Percentiles rank a stretch among this genome's conserved stretches.
Evolutionary conservation across 2,329 filamentous ascomycete species (phyloP).

Genomic region (Leptographium lundbergii): DNA sequence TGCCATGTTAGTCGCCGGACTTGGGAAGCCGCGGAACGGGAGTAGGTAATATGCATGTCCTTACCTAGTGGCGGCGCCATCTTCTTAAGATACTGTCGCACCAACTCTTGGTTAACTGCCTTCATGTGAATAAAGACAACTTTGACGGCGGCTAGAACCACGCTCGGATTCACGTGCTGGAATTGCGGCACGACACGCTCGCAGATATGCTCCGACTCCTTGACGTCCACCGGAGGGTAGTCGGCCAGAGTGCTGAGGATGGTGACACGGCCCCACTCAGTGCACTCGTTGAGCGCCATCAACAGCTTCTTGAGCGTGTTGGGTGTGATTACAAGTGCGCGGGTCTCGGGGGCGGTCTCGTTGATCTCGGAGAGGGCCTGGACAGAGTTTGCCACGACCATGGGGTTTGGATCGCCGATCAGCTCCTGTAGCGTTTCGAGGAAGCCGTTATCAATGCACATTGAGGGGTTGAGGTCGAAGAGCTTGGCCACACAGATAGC

Average conservation of each 20-base stretch:
- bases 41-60: constrained; percentile 14
- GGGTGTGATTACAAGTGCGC: constrained; percentile 70
- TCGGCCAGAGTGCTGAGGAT: constrained; percentile 82
- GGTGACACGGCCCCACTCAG: constrained; percentile 94
- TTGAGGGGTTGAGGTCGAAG: constrained; percentile 81
- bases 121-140: constrained; percentile 96
- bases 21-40: background rate
- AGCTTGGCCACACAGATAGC: constrained; percentile 97
- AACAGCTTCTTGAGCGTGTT: constrained; percentile 86
- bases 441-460: constrained; percentile 96
- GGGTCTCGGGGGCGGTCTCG: constrained; percentile 82
- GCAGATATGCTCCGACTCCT: constrained; percentile 96
- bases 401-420: constrained; percentile 94
- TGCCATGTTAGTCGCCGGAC: constrained; percentile 19
- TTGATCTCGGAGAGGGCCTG: constrained; percentile 84
- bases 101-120: constrained; percentile 62
- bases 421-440: constrained; percentile 86
- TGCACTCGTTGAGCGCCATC: constrained; percentile 94
- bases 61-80: constrained; percentile 91
- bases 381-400: constrained; percentile 97
- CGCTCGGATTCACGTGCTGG: constrained; percentile 94
- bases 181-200: constrained; percentile 94
- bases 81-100: constrained; percentile 85
- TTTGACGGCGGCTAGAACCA: constrained; percentile 95
- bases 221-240: constrained; percentile 75